Base-by-base conservation (phyloP, 1,284 basidiomycete species). In the Peniophora sp. region DNA sequence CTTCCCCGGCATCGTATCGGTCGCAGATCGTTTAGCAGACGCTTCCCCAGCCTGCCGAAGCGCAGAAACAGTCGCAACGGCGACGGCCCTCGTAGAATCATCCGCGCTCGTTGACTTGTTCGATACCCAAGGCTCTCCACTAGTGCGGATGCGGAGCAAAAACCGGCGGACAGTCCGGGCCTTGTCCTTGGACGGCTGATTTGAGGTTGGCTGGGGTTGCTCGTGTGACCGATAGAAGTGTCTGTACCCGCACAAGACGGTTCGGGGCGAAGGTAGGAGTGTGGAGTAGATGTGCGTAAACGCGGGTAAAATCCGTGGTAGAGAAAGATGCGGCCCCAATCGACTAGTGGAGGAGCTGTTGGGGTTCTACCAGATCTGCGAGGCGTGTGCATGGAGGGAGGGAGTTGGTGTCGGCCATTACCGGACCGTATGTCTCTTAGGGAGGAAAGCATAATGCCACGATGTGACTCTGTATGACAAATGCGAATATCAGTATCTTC, bases 371-470 rank as follows among this genome's bases (percentile, higher is more conserved):
- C 97, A 99, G 60, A 99, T 99, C 65, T 99, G 97, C 14, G 90
- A 88, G 2, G 97, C 97, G 65, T 99, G 97, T 0, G 97, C 99
- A 44, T 93, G 88, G 17, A 99, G 81, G 44, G 96, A 98, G 75
- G n/a, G n/a, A n/a, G n/a, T n/a, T n/a, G n/a, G n/a, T n/a, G n/a
- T n/a, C n/a, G n/a, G n/a, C n/a, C n/a, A n/a, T n/a, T n/a, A n/a
- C n/a, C n/a, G n/a, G n/a, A n/a, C n/a, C n/a, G n/a, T n/a, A n/a
- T n/a, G n/a, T n/a, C n/a, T n/a, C n/a, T n/a, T n/a, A n/a, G n/a
- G n/a, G n/a, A n/a, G n/a, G n/a, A n/a, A 99, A 99, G 97, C 97
- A 99, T 0, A 99, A 74, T 34, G 97, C 97, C 52, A 99, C 84
- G 44, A 97, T 79, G 68, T 99, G 99, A 0, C 97, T 97, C 92